phyloP scores from a whole-genome alignment of 108 stramenopile species.

The Epipyxis sp. region DNA sequence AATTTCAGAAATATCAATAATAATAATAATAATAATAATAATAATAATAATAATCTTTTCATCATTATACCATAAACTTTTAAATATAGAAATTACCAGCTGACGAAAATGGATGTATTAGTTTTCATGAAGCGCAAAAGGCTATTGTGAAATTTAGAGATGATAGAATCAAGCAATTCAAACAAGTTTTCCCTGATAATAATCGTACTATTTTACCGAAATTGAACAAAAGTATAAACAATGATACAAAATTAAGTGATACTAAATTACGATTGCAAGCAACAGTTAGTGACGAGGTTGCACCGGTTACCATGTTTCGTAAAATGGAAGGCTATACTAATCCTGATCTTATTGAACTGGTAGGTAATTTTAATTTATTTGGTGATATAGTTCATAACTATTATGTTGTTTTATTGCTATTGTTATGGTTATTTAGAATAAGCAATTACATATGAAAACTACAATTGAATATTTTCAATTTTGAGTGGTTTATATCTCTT shows the following conservation, averaged over 20 bases:
- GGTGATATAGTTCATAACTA: too few species aligned
- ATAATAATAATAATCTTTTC: too few species aligned
- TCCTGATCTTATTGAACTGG: constrained; percentile 43
- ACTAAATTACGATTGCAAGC: constrained; percentile 11
- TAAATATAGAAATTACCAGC: constrained; percentile 28
- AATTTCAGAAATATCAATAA: too few species aligned
- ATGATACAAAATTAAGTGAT: not conserved
- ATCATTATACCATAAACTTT: too few species aligned
- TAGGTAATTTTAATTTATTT: too few species aligned
- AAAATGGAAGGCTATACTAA: constrained; percentile 43
- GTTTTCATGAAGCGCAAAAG: constrained; percentile 58
- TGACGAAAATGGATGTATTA: constrained; percentile 37
- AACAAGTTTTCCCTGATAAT: constrained; percentile 50
- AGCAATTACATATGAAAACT: too few species aligned
- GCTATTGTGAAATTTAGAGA: constrained; percentile 42
- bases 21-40: too few species aligned
- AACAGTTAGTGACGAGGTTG: constrained; percentile 43
- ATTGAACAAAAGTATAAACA: constrained; percentile 23
- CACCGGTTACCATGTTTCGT: constrained; percentile 56
- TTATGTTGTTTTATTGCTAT: too few species aligned
- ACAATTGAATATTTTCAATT: too few species aligned
- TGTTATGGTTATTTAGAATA: too few species aligned
- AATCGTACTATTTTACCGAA: too few species aligned
- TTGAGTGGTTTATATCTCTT: too few species aligned
- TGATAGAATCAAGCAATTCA: constrained; percentile 43